Percentiles rank a stretch among this genome's conserved stretches.
Evolutionary conservation across 2,329 filamentous ascomycete species (phyloP).

Genomic region (Epichloe brachyelytri): DNA sequence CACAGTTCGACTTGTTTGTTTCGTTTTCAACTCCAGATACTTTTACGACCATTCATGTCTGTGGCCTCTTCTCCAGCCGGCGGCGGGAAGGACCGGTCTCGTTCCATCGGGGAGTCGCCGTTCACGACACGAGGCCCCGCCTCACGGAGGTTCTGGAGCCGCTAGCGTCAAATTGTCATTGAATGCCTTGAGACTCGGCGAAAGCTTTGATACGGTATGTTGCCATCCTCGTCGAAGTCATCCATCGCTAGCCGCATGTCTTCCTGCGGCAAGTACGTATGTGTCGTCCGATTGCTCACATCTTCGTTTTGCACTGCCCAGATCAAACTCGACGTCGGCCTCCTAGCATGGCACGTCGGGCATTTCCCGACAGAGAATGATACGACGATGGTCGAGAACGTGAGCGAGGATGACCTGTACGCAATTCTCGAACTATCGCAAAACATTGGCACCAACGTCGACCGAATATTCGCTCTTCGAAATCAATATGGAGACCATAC

Average conservation of each 20-base stretch:
- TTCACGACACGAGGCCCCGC: slow-evolving; percentile 1
- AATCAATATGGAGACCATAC: slow-evolving; percentile 1
- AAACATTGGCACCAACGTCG: slow-evolving; percentile 6
- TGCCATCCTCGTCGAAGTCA: neutral
- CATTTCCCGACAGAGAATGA: slow-evolving; percentile 6
- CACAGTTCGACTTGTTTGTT: neutral
- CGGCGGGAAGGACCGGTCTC: neutral
- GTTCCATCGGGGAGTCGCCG: neutral
- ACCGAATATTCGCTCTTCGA: slow-evolving; percentile 6
- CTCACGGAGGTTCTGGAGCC: neutral
- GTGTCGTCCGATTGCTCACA: neutral
- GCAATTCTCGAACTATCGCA: slow-evolving; percentile 7
- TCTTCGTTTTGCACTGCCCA: neutral
- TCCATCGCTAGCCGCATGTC: neutral
- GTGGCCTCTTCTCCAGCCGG: slow-evolving; percentile 1
- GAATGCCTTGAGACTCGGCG: slow-evolving; percentile 4
- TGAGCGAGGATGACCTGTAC: slow-evolving; percentile 7
- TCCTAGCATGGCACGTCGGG: slow-evolving; percentile 5
- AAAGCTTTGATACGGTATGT: slow-evolving; percentile 8
- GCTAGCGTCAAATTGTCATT: slow-evolving; percentile 3
- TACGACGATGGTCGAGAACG: neutral
- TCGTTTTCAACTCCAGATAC: neutral
- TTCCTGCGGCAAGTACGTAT: too few species aligned
- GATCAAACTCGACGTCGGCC: slow-evolving; percentile 8
- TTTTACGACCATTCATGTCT: slow-evolving; percentile 4